A percentile compares a stretch with the other conserved stretches of the same genome.
Conservation (phyloP, 2,329 filamentous ascomycete genomes). For the Aspergillus fischeri region DNA sequence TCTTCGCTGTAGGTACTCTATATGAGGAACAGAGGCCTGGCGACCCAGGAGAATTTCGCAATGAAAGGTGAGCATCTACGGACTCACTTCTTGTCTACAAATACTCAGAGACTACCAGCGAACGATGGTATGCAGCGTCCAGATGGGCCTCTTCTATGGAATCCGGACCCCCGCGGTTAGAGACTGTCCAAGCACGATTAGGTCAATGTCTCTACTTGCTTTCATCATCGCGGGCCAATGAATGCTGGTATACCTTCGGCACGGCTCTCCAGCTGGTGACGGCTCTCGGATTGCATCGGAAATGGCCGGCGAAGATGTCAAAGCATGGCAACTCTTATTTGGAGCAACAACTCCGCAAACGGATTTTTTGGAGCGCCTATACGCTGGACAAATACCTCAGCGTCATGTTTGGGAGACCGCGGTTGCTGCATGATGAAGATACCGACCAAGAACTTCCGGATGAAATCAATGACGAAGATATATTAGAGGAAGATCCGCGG, state of each 20-base stretch:
- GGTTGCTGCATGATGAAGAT: slow-evolving; percentile 60
- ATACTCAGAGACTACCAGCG: slow-evolving; percentile 16
- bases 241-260: slow-evolving; percentile 59
- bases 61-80: slow-evolving; percentile 24
- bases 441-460: slow-evolving; percentile 59
- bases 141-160: slow-evolving; percentile 41
- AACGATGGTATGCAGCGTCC: slow-evolving; percentile 37
- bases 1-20: slow-evolving; percentile 47
- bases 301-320: slow-evolving; percentile 22
- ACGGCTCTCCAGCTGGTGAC: slow-evolving; percentile 53
- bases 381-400: slow-evolving; percentile 61
- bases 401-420: slow-evolving; percentile 59
- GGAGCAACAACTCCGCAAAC: slow-evolving; percentile 51
- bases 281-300: slow-evolving; percentile 39
- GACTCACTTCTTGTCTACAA: background rate
- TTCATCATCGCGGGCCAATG: slow-evolving; percentile 56
- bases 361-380: slow-evolving; percentile 62
- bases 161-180: slow-evolving; percentile 51
- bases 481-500: slow-evolving; percentile 42
- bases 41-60: slow-evolving; percentile 19
- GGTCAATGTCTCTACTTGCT: slow-evolving; percentile 58
- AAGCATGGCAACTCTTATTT: slow-evolving; percentile 29
- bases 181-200: slow-evolving; percentile 56
- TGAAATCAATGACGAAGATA: slow-evolving; percentile 54
- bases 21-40: slow-evolving; percentile 41